Evolutionary conservation across 2,329 filamentous ascomycete genomes (phyloP), one percentile per base, ranked within the genome.

Genomic region (Fusarium longipes): DNA sequence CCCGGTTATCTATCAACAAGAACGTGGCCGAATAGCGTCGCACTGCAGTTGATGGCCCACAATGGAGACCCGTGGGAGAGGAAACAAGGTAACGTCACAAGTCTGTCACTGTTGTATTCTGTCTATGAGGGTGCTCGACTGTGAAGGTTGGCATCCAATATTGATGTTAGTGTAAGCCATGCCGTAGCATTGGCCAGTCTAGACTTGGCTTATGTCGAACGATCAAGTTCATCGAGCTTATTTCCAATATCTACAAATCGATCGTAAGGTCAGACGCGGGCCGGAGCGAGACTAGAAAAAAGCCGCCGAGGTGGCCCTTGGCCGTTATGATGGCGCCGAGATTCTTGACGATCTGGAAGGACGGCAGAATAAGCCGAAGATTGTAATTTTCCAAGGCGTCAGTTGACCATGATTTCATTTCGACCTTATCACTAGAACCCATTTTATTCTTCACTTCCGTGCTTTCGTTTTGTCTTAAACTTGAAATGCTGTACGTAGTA

Each of bases 31-130:
- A 38, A 43, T 18, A 32, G 36, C 15, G 57, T 61, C 39, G 32
- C 33, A 61, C 38, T 61, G 56, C 56, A 61, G 14, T 24, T 54
- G 32, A 35, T 14, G 25, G 47, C 24, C 24, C 25, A 29, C 25
- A 43, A 18, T 24, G 14, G 22, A 45, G 39, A 35, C 22, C 48
- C 36, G 25, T 18, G 17, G 25, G 17, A 24, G 8, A 32, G n/a
- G 39, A 17, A 25, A 24, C 20, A 15, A 18, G 50, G 38, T 44
- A 45, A 22, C 29, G 39, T 53, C 50, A 45, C 50, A 9, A 1
- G 10, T 33, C 12, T n/a, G 9, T 32, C 17, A 35, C 17, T 2
- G 29, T 49, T 12, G 47, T 27, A 52, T 20, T 25, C 4, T 33
- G 3, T 17, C 6, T 2, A 12, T 17, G 24, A 18, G 6, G 18